Conservation (phyloP, 768 basidiomycete genomes). For the Omphalotus guepiniiformis region DNA sequence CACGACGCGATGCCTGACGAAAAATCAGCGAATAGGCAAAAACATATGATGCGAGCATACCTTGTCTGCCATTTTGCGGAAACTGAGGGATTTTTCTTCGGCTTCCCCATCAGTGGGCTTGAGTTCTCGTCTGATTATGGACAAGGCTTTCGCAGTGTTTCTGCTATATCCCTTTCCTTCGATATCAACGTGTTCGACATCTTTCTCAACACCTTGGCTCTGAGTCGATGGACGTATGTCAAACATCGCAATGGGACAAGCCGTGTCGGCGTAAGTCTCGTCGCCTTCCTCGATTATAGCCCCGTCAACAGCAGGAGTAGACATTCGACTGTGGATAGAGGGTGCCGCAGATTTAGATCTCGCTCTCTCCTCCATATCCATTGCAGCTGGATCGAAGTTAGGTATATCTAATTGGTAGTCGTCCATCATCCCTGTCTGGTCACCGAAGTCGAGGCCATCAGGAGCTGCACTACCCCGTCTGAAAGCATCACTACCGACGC, state of each 20-base stretch:
- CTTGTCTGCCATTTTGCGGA: constrained; percentile 75
- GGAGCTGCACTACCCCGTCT: constrained; percentile 53
- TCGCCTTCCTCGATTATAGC: constrained; percentile 50
- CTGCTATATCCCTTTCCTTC: constrained; percentile 79
- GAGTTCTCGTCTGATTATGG: constrained; percentile 70
- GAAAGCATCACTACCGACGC: constrained; percentile 51
- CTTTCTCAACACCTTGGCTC: constrained; percentile 42
- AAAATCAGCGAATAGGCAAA: constrained; percentile 2
- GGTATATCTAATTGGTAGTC: constrained; percentile 73
- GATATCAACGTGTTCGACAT: constrained; percentile 34
- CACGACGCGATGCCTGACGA: constrained; percentile 77
- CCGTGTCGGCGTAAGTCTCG: constrained; percentile 63
- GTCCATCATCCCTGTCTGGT: constrained; percentile 51
- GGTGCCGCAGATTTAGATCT: constrained; percentile 47
- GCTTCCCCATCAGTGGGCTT: constrained; percentile 45
- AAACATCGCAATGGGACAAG: constrained; percentile 80
- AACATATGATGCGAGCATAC: constrained; percentile 34
- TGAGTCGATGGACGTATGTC: constrained; percentile 58
- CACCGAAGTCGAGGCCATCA: constrained; percentile 59
- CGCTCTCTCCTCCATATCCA: constrained; percentile 33
- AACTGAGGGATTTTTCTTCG: constrained; percentile 66
- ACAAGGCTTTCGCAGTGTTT: constrained; percentile 83
- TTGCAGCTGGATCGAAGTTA: constrained; percentile 40
- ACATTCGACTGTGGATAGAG: constrained; percentile 57
- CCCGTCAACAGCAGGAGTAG: constrained; percentile 61